Evolutionary conservation across 2,329 filamentous ascomycete species (phyloP).

Genomic region (Raffaelea albimanens): DNA sequence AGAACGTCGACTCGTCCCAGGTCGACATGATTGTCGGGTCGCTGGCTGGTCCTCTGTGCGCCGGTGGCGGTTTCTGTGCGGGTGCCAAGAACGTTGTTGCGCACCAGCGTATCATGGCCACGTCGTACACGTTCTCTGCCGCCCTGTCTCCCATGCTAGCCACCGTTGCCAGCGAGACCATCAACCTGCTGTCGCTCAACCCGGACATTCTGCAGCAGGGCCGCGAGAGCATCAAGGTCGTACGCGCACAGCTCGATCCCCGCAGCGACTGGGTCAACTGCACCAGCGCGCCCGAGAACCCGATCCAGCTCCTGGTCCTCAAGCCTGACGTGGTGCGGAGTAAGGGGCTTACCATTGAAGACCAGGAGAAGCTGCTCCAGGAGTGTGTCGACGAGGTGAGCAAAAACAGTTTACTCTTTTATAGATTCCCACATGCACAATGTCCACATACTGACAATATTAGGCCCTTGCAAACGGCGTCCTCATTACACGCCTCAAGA

Average conservation of each 20-base stretch:
- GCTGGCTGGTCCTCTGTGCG: conserved; percentile 79
- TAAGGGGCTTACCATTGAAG: conserved; percentile 57
- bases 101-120: conserved; percentile 88
- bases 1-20: conserved; percentile 87
- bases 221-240: conserved; percentile 75
- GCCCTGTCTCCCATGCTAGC: conserved; percentile 88
- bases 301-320: conserved; percentile 71
- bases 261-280: conserved; percentile 87
- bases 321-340: conserved; percentile 73
- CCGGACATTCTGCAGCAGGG: conserved; percentile 72
- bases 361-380: conserved; percentile 77
- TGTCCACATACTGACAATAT: neutral
- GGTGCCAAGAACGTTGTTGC: conserved; percentile 86
- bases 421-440: neutral
- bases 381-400: conserved; percentile 92
- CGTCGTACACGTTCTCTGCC: conserved; percentile 91
- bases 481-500: conserved; percentile 79
- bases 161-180: conserved; percentile 89
- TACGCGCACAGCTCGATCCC: conserved; percentile 82
- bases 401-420: too few relatives aligned
- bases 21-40: conserved; percentile 97
- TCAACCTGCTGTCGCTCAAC: conserved; percentile 76
- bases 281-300: conserved; percentile 75
- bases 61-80: conserved; percentile 92
- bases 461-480: conserved; percentile 81